Conservation (phyloP, 2,329 filamentous ascomycete species). For the Metarhizium robertsii region DNA sequence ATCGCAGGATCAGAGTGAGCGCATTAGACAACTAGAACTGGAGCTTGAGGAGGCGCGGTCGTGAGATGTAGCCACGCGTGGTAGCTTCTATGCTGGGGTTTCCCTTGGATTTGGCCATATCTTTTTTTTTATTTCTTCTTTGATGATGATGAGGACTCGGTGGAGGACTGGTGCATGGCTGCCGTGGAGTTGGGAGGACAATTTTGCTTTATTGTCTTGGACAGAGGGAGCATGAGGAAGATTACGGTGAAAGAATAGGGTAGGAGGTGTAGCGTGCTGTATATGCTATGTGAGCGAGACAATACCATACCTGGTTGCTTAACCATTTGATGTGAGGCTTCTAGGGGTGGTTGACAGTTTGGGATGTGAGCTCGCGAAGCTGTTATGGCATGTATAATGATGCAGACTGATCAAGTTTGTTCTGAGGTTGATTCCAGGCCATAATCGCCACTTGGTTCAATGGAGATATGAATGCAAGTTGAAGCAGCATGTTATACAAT, state of each 20-base stretch:
- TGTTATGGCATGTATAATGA: no score
- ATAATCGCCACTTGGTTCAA: no score
- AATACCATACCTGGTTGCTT: background rate
- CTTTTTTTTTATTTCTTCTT: background rate
- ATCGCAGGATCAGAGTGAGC: constrained; percentile 55
- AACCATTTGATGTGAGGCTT: background rate
- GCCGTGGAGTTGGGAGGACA: background rate
- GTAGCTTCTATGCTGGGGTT: background rate
- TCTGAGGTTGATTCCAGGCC: no score
- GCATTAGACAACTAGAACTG: constrained; percentile 57
- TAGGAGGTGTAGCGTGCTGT: constrained; percentile 1
- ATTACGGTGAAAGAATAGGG: background rate
- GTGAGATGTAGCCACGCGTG: constrained; percentile 18
- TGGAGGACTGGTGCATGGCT: background rate
- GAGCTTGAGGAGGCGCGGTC: constrained; percentile 57
- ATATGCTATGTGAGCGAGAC: background rate
- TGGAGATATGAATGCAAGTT: no score
- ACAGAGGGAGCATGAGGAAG: background rate
- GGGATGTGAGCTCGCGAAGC: no score
- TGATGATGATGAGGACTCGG: background rate
- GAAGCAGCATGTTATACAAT: no score
- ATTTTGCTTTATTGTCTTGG: constrained; percentile 1
- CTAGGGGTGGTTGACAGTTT: background rate
- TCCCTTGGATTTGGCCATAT: background rate
- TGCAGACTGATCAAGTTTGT: no score